Evolutionary conservation across 176 grass and related monocot species (phyloP).

Genomic region (Avena atlantica): DNA sequence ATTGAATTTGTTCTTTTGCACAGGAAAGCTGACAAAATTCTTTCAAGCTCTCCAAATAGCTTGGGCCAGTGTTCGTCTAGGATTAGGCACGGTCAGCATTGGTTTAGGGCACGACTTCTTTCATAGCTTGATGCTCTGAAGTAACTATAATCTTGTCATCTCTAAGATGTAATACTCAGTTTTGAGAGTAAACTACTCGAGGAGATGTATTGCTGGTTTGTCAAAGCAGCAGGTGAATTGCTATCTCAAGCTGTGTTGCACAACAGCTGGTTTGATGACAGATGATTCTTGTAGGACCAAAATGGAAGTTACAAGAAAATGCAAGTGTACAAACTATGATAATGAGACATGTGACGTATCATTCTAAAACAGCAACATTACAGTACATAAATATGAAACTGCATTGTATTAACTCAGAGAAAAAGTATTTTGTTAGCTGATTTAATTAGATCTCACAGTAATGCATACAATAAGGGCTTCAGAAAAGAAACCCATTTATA

Average conservation of each 20-base stretch:
- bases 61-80: slow-evolving; percentile 65
- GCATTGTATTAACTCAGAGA: background rate
- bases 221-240: slow-evolving; percentile 24
- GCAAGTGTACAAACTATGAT: background rate
- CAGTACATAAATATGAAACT: slow-evolving; percentile 19
- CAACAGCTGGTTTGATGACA: slow-evolving; percentile 34
- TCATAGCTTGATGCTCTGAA: slow-evolving; percentile 76
- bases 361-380: slow-evolving; percentile 27
- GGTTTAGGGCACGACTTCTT: slow-evolving; percentile 81
- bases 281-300: background rate
- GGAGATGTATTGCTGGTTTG: slow-evolving; percentile 17
- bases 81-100: slow-evolving; percentile 64
- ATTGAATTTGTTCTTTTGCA: slow-evolving; percentile 52
- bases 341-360: slow-evolving; percentile 13
- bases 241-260: slow-evolving; percentile 24
- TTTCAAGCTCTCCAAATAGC: slow-evolving; percentile 55
- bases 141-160: slow-evolving; percentile 35
- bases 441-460: background rate
- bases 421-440: slow-evolving; percentile 23
- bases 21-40: slow-evolving; percentile 64
- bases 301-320: slow-evolving; percentile 2
- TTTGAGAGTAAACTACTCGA: slow-evolving; percentile 46
- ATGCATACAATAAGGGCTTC: slow-evolving; percentile 2
- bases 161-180: slow-evolving; percentile 28
- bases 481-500: background rate